These are phyloP conservation scores for Xylaria flabelliformis DNA, from an alignment of 495 filamentous ascomycete genomes.

Conservation along the genomic window DNA sequence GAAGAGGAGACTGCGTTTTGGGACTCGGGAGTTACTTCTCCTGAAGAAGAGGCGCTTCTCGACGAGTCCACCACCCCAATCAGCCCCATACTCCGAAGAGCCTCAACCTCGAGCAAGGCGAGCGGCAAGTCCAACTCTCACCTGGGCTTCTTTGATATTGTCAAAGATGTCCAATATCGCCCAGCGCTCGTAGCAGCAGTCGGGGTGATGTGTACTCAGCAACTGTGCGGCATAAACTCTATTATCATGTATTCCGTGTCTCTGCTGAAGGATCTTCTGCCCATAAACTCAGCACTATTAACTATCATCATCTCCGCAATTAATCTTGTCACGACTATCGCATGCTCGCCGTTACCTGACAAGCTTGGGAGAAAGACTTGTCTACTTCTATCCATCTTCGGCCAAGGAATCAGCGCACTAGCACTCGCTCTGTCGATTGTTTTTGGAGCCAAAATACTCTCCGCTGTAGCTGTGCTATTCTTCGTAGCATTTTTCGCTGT, in stretches of 20 bases:
- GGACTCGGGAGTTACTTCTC: slow-evolving; percentile 50
- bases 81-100: slow-evolving; percentile 34
- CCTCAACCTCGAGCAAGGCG: slow-evolving; percentile 53
- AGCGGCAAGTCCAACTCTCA: slow-evolving; percentile 47
- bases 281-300: slow-evolving; percentile 75
- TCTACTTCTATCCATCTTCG: slow-evolving; percentile 77
- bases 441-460: slow-evolving; percentile 69
- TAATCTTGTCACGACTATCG: slow-evolving; percentile 82
- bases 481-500: slow-evolving; percentile 91
- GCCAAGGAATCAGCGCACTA: slow-evolving; percentile 79
- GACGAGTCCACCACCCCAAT: slow-evolving; percentile 31
- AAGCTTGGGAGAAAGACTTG: slow-evolving; percentile 84
- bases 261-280: slow-evolving; percentile 76
- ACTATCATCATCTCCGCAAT: slow-evolving; percentile 85
- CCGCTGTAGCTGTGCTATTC: slow-evolving; percentile 77
- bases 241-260: slow-evolving; percentile 98
- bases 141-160: slow-evolving; percentile 71
- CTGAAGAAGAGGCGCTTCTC: slow-evolving; percentile 59
- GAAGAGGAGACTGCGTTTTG: slow-evolving; percentile 74
- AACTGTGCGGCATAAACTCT: slow-evolving; percentile 92
- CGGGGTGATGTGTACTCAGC: slow-evolving; percentile 90
- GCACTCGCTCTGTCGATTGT: slow-evolving; percentile 78
- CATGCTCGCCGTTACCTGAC: slow-evolving; percentile 83
- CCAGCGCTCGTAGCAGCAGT: slow-evolving; percentile 84
- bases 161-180: slow-evolving; percentile 69